phyloP scores from a whole-genome alignment of 352 stramenopile species.

The Blastocystis sp. region DNA sequence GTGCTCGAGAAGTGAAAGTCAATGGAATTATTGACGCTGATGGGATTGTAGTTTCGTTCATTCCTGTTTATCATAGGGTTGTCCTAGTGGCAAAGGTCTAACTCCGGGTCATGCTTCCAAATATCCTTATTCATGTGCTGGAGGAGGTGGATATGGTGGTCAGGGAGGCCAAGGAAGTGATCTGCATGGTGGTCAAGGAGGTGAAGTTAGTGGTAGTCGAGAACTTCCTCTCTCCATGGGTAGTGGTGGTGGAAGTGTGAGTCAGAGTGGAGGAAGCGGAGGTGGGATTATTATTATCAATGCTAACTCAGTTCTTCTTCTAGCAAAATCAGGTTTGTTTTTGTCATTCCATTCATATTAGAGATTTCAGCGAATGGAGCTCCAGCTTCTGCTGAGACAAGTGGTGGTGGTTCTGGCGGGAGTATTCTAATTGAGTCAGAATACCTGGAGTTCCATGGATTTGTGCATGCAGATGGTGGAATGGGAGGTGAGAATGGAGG shows the following conservation, averaged over 20 bases:
- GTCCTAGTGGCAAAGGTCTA: not conserved
- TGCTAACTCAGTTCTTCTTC: not conserved
- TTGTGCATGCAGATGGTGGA: conserved; percentile 1
- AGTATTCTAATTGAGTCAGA: not conserved
- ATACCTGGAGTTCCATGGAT: not conserved
- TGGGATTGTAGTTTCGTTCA: not conserved
- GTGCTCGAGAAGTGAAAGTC: not conserved
- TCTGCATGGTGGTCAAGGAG: not conserved
- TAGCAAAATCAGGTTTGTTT: not conserved
- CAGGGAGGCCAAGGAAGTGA: not conserved
- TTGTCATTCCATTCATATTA: not conserved
- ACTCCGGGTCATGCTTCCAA: conserved; percentile 16
- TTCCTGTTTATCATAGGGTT: not conserved
- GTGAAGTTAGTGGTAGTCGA: not conserved
- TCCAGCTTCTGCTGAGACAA: not conserved
- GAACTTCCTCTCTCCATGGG: not conserved
- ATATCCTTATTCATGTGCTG: not conserved
- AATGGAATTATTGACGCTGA: conserved; percentile 16
- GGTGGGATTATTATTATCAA: conserved; percentile 6
- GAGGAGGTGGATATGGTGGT: conserved; percentile 15
- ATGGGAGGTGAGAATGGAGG: not conserved
- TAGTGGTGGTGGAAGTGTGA: conserved; percentile 11
- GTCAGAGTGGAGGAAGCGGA: conserved; percentile 4
- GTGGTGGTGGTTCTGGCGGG: not conserved
- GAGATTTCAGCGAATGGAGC: not conserved